Evolutionary conservation across 1,139 yeast species (phyloP).

Genomic region (Magnusiomyces sp.): DNA sequence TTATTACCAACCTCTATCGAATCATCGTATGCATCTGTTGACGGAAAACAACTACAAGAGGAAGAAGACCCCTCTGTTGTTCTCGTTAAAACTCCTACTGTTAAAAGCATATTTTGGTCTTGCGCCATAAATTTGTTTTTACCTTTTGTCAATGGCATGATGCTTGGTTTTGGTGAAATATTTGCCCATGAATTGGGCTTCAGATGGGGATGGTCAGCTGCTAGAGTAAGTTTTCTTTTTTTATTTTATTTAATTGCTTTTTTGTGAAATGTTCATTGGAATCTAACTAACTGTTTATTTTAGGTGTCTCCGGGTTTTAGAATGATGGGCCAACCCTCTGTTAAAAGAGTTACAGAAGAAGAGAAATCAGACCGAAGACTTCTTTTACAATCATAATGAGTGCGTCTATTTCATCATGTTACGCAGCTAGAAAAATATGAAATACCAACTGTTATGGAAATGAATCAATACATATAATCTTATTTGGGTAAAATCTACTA

Average conservation of each 20-base stretch:
- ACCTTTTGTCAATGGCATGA: constrained; percentile 89
- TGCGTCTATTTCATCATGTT: neutral
- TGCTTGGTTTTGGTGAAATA: constrained; percentile 95
- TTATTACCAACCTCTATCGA: neutral
- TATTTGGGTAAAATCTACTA: neutral
- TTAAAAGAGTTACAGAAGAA: constrained; percentile 10
- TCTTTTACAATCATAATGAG: constrained; percentile 11
- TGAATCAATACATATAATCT: too few species aligned
- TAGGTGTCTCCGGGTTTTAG: constrained; percentile 14
- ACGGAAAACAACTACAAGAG: neutral
- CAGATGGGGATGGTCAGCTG: constrained; percentile 70
- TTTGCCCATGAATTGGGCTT: constrained; percentile 90
- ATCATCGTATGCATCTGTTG: constrained; percentile 2
- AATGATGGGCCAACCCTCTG: constrained; percentile 11
- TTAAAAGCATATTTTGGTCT: constrained; percentile 9
- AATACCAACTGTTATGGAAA: neutral
- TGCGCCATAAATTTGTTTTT: constrained; percentile 63
- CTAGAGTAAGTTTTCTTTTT: constrained; percentile 41
- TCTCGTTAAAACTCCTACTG: neutral
- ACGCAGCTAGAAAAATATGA: neutral
- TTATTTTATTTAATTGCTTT: neutral
- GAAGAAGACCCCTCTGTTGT: too few species aligned
- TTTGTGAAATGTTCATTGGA: neutral
- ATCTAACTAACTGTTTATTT: neutral
- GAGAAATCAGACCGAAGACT: constrained; percentile 8